Conservation (phyloP, 2,329 filamentous ascomycete genomes). For the Hypocreales sp. region DNA sequence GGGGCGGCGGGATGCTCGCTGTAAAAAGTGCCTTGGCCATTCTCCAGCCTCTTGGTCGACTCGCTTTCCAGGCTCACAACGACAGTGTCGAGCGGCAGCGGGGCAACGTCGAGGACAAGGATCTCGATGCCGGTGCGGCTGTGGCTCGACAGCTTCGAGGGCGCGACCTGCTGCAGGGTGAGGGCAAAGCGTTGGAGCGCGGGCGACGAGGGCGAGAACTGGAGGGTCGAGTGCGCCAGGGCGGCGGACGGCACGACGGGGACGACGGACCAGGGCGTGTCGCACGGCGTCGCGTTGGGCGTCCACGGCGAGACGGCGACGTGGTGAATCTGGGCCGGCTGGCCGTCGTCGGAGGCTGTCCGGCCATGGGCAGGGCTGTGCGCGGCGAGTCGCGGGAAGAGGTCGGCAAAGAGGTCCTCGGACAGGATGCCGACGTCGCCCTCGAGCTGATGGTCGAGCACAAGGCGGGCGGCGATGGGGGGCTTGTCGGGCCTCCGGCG, state of each 20-base stretch:
- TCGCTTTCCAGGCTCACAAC: constrained; percentile 78
- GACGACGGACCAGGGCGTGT: constrained; percentile 70
- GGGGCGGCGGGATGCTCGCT: constrained; percentile 36
- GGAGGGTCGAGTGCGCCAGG: constrained; percentile 61
- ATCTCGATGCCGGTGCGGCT: constrained; percentile 72
- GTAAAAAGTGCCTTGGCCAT: constrained; percentile 71
- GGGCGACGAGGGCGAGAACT: constrained; percentile 57
- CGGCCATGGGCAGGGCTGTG: too few relatives aligned
- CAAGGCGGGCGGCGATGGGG: constrained; percentile 61
- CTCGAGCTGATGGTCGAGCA: constrained; percentile 73
- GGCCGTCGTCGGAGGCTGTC: constrained; percentile 20
- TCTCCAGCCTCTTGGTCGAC: constrained; percentile 62
- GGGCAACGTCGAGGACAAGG: constrained; percentile 63
- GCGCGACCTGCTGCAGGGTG: constrained; percentile 54
- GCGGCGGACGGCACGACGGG: constrained; percentile 52
- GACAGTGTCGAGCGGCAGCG: constrained; percentile 67
- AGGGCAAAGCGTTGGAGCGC: constrained; percentile 69
- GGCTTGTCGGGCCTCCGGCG: constrained; percentile 53
- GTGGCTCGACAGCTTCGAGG: constrained; percentile 57
- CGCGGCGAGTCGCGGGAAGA: too few relatives aligned
- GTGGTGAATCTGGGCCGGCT: constrained; percentile 33
- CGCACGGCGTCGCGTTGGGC: constrained; percentile 40
- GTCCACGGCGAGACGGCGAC: constrained; percentile 63
- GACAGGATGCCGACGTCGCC: constrained; percentile 78
- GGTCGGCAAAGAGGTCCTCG: constrained; percentile 67